phyloP scores from a whole-genome alignment of 2,329 filamentous ascomycete genomes.

The Alternaria sp. region DNA sequence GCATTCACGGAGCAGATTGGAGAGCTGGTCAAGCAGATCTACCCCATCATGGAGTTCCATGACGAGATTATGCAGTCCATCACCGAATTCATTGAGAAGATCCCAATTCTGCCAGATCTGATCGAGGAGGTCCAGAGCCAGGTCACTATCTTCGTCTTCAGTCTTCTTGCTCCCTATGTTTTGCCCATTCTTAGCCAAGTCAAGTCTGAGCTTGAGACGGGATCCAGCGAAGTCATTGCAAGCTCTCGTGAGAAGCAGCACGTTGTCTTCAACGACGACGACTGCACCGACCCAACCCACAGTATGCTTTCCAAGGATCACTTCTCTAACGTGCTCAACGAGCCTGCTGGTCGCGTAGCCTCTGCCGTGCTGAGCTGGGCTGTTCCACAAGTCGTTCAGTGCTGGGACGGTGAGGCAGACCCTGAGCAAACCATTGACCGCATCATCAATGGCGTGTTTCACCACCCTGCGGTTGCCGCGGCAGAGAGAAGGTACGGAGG shows the following conservation, averaged over 20 bases:
- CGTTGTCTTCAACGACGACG: slow-evolving; percentile 82
- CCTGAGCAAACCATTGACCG: slow-evolving; percentile 73
- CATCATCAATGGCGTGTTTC: slow-evolving; percentile 82
- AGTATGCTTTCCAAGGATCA: slow-evolving; percentile 97
- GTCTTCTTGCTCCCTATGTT: slow-evolving; percentile 86
- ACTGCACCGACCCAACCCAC: slow-evolving; percentile 82
- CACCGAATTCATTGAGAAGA: slow-evolving; percentile 77
- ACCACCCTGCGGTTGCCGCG: slow-evolving; percentile 81
- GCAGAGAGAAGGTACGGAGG: slow-evolving; percentile 62
- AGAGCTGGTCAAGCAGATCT: slow-evolving; percentile 77
- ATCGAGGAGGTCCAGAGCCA: slow-evolving; percentile 88
- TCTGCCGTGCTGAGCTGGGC: slow-evolving; percentile 81
- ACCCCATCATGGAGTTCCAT: slow-evolving; percentile 89
- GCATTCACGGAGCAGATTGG: slow-evolving; percentile 80
- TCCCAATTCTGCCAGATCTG: slow-evolving; percentile 82
- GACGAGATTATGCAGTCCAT: slow-evolving; percentile 85
- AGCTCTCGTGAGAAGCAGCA: slow-evolving; percentile 84
- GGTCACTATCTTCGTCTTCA: slow-evolving; percentile 87
- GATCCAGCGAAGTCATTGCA: slow-evolving; percentile 85
- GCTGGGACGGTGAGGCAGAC: slow-evolving; percentile 83
- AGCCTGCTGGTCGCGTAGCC: slow-evolving; percentile 82
- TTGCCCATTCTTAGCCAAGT: slow-evolving; percentile 86
- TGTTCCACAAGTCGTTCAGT: slow-evolving; percentile 85
- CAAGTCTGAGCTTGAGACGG: slow-evolving; percentile 83
- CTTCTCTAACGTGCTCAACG: slow-evolving; percentile 88